A percentile compares a stretch with the other conserved stretches of the same genome.
These are phyloP conservation scores for Globisporangium cystogenes DNA, from an alignment of 352 stramenopile species.

Conservation along the genomic window DNA sequence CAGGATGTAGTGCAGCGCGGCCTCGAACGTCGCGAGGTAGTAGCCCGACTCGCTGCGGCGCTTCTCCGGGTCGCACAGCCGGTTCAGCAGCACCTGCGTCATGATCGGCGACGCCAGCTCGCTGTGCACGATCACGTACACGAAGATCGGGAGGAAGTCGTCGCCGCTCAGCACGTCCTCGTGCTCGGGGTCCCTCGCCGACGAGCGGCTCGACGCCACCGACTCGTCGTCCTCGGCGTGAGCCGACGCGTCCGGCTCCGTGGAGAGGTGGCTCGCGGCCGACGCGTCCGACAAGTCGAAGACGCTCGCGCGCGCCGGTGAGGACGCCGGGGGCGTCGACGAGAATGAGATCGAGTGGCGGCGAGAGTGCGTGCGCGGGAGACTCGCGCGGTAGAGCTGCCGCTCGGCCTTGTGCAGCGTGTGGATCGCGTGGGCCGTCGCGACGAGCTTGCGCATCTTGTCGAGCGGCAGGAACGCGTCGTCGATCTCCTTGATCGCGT, in stretches of 20 bases:
- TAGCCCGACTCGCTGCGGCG: conserved; percentile 84
- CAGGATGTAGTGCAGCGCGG: conserved; percentile 73
- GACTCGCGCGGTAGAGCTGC: conserved; percentile 31
- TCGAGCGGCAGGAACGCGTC: conserved; percentile 72
- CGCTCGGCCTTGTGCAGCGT: conserved; percentile 59
- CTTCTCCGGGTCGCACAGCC: conserved; percentile 80
- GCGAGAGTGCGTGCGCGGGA: conserved; percentile 21
- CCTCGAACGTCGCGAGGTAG: conserved; percentile 82
- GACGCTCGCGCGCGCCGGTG: conserved; percentile 1
- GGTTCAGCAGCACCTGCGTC: conserved; percentile 78
- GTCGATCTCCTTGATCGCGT: conserved; percentile 79
- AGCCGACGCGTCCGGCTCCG: conserved; percentile 4
- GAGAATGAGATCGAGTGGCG: conserved; percentile 33
- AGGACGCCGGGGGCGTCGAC: conserved; percentile 7
- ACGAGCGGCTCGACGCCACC: neutral
- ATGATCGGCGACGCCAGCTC: conserved; percentile 70
- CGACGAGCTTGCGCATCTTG: conserved; percentile 81
- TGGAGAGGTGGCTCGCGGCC: neutral
- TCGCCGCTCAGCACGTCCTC: conserved; percentile 78
- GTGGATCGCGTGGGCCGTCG: conserved; percentile 69
- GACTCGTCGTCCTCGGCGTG: conserved; percentile 10
- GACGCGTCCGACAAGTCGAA: neutral
- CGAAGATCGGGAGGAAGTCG: conserved; percentile 86
- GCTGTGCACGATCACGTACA: conserved; percentile 86
- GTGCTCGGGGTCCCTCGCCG: conserved; percentile 15